A percentile compares a stretch with the other conserved stretches of the same genome.
These are phyloP conservation scores for Chenopodium berlandieri DNA, from an alignment of 148 eudicot species.

Conservation along the genomic window DNA sequence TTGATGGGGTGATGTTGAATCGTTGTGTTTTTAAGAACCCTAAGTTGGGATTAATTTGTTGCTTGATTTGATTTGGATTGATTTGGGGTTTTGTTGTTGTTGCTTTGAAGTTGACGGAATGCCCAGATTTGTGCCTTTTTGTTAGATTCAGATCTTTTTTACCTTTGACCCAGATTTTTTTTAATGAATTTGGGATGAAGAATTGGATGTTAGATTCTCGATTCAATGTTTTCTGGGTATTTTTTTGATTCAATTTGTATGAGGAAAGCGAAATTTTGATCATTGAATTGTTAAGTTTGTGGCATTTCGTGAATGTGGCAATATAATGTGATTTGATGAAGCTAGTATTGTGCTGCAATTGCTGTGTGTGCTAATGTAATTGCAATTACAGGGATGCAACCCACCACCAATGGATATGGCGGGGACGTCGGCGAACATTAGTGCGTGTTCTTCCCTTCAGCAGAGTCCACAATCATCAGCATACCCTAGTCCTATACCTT, in stretches of 20 bases:
- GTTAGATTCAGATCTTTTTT: not conserved
- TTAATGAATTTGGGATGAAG: not conserved
- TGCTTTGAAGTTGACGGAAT: not conserved
- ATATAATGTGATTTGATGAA: not conserved
- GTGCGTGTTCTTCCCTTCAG: slow-evolving; percentile 70
- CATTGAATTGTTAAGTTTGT: not conserved
- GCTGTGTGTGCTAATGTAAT: not conserved
- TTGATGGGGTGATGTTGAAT: too few relatives aligned
- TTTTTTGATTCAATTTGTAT: too few relatives aligned
- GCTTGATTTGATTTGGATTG: not conserved
- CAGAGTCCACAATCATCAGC: slow-evolving; percentile 85
- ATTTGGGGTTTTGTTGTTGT: not conserved
- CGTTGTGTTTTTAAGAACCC: too few relatives aligned
- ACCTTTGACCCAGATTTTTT: not conserved
- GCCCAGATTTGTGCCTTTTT: not conserved
- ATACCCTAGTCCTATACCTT: slow-evolving; percentile 85
- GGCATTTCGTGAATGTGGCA: not conserved
- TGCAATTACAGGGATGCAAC: slow-evolving; percentile 61
- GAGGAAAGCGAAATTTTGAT: not conserved
- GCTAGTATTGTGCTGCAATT: not conserved
- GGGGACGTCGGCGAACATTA: slow-evolving; percentile 52
- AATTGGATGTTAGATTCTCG: not conserved
- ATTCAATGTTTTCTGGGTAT: not conserved
- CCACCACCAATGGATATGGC: slow-evolving; percentile 61
- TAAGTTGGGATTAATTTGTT: not conserved